phyloP scores from a whole-genome alignment of 768 basidiomycete species.

The Cubamyces lactineus region DNA sequence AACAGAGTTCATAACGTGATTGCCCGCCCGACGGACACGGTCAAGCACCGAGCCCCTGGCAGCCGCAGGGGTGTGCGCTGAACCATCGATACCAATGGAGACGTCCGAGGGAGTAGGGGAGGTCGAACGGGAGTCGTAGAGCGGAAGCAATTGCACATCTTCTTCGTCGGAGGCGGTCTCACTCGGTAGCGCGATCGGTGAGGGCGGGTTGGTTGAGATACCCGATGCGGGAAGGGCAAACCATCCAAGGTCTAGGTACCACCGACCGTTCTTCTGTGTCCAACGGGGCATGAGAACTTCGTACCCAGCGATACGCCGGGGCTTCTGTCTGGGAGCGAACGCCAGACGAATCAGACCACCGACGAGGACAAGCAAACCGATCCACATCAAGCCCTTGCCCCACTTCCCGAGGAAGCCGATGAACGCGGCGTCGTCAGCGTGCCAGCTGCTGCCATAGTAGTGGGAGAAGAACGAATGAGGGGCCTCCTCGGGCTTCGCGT shows the following conservation, averaged over 20 bases:
- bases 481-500: conserved; percentile 79
- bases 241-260: conserved; percentile 73
- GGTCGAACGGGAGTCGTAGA: conserved; percentile 61
- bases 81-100: conserved; percentile 46
- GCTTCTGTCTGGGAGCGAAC: conserved; percentile 52
- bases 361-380: conserved; percentile 74
- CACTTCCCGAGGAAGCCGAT: conserved; percentile 89
- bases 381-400: conserved; percentile 88
- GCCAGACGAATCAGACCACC: conserved; percentile 63
- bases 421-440: conserved; percentile 97
- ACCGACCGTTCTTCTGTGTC: conserved; percentile 69
- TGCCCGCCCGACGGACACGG: conserved; percentile 58
- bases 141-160: conserved; percentile 59
- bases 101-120: conserved; percentile 60
- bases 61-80: conserved; percentile 45
- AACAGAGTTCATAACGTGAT: conserved; percentile 56
- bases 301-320: conserved; percentile 71
- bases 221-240: conserved; percentile 50
- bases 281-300: conserved; percentile 79
- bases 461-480: conserved; percentile 96
- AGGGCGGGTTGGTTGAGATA: conserved; percentile 41
- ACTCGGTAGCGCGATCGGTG: conserved; percentile 50
- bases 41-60: conserved; percentile 49
- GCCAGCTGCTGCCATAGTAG: conserved; percentile 98
- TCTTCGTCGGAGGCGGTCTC: conserved; percentile 46